Evolutionary conservation across 192 early-diverging fungal species (phyloP).

Genomic region (Entophlyctis luteolus): DNA sequence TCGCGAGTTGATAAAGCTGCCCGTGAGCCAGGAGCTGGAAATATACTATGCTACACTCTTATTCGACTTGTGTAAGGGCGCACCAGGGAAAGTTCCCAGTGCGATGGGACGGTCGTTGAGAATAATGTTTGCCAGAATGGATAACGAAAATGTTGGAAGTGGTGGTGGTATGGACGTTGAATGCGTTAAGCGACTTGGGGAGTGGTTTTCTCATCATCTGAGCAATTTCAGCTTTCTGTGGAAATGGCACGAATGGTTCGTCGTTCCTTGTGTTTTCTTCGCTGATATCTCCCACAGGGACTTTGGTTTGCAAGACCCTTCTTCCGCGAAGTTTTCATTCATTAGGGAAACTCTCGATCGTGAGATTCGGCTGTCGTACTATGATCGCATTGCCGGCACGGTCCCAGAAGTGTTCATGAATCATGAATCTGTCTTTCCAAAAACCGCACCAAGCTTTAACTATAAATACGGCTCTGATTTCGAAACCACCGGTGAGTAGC

Average conservation of each 20-base stretch:
- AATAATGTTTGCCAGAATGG: slow-evolving; percentile 62
- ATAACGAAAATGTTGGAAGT: slow-evolving; percentile 21
- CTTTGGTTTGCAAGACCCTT: slow-evolving; percentile 45
- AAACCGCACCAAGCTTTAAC: slow-evolving; percentile 54
- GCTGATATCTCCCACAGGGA: neutral
- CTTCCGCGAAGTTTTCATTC: slow-evolving; percentile 63
- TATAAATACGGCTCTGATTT: slow-evolving; percentile 43
- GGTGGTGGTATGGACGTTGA: slow-evolving; percentile 75
- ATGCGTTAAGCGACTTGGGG: slow-evolving; percentile 73
- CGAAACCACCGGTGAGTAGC: neutral
- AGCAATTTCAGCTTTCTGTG: slow-evolving; percentile 90
- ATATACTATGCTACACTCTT: slow-evolving; percentile 69
- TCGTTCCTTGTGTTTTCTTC: slow-evolving; percentile 1
- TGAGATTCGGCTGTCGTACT: slow-evolving; percentile 82
- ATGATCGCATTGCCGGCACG: slow-evolving; percentile 76
- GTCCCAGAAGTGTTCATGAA: slow-evolving; percentile 62
- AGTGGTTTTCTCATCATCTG: slow-evolving; percentile 88
- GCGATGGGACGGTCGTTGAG: slow-evolving; percentile 64
- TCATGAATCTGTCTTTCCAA: slow-evolving; percentile 53
- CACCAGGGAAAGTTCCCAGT: slow-evolving; percentile 53
- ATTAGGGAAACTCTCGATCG: slow-evolving; percentile 83
- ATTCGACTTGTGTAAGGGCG: slow-evolving; percentile 64
- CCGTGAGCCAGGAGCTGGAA: slow-evolving; percentile 35
- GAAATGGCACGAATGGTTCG: slow-evolving; percentile 82
- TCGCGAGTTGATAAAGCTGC: slow-evolving; percentile 55